These are phyloP conservation scores for Auricularia heimuer DNA, from an alignment of 768 basidiomycete species.

Conservation along the genomic window DNA sequence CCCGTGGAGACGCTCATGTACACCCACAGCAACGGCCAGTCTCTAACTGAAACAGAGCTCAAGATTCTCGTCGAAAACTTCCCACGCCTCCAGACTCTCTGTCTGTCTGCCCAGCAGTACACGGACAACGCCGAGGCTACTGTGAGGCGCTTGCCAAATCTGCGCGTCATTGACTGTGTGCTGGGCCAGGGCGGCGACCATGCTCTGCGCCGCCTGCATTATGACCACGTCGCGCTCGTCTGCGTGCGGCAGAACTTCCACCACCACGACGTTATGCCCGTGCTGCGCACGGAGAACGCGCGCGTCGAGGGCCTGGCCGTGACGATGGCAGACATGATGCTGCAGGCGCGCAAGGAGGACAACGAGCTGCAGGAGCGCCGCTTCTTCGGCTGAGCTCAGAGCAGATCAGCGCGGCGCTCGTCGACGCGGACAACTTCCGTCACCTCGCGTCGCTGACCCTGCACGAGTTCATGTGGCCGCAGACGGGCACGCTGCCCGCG, in stretches of 20 bases:
- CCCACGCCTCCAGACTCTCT: not conserved
- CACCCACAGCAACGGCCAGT: not conserved
- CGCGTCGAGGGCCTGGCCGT: not conserved
- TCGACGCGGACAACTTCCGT: not conserved
- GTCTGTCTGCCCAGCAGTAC: not conserved
- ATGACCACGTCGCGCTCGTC: not conserved
- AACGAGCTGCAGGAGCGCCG: not conserved
- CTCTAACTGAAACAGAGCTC: not conserved
- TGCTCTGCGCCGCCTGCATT: not conserved
- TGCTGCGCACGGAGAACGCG: not conserved
- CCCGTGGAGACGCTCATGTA: not conserved
- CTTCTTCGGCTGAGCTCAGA: not conserved
- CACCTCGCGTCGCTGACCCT: not conserved
- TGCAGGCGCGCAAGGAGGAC: not conserved
- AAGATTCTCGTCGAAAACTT: not conserved
- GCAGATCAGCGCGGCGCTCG: not conserved
- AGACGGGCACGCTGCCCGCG: not conserved
- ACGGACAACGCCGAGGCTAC: not conserved
- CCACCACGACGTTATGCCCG: not conserved
- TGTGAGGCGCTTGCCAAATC: not conserved
- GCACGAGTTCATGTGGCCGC: conserved; percentile 1
- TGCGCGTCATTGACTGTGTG: not conserved
- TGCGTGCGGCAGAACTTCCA: not conserved
- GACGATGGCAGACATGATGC: not conserved
- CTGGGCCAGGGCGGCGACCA: not conserved